Evolutionary conservation across 192 early-diverging fungal genomes (phyloP).

Genomic region (Rhizophagus prolifer): DNA sequence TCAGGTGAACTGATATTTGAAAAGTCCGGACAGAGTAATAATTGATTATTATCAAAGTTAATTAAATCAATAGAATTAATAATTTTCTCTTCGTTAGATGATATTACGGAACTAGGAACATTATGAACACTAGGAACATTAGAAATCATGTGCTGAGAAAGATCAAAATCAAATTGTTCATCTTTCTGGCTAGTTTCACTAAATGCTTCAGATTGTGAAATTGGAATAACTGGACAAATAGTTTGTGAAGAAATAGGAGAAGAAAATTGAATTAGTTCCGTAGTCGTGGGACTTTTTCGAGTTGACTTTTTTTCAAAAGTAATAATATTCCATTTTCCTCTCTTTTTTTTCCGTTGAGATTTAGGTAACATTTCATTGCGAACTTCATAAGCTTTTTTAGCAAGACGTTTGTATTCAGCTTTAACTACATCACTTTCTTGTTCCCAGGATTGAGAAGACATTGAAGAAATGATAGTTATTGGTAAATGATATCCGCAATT

Average conservation of each 20-base stretch:
- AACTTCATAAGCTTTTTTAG: constrained; percentile 7
- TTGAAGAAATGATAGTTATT: constrained; percentile 13
- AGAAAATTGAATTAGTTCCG: background rate
- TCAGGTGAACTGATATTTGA: background rate
- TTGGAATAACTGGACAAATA: background rate
- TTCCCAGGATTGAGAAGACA: constrained; percentile 7
- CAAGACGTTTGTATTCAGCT: background rate
- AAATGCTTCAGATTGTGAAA: background rate
- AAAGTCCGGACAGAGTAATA: background rate
- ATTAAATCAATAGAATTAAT: background rate
- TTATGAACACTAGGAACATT: too few relatives aligned
- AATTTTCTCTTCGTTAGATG: background rate
- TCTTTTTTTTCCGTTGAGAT: background rate
- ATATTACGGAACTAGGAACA: too few relatives aligned
- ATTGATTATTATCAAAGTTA: background rate
- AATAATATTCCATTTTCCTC: background rate
- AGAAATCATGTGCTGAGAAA: background rate
- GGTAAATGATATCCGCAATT: background rate
- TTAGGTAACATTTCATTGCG: background rate
- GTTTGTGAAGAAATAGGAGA: background rate
- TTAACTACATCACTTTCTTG: background rate
- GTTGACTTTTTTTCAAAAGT: background rate
- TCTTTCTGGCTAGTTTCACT: background rate
- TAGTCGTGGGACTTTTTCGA: background rate
- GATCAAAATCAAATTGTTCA: background rate